phyloP scores from a whole-genome alignment of 805 yeast species.

The Phaffomyces thermotolerans region DNA sequence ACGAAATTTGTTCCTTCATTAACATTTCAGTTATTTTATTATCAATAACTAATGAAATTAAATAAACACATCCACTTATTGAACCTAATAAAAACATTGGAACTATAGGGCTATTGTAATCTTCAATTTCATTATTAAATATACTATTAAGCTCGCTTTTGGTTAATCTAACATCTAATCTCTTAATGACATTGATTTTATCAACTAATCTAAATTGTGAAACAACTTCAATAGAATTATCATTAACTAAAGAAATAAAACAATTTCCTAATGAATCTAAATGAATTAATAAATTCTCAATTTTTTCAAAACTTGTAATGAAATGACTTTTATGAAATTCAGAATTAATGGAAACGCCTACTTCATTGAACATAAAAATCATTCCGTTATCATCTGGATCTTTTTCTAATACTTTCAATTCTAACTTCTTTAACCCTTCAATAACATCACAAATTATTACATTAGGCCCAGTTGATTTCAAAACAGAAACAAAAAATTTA shows the following conservation, averaged over 20 bases:
- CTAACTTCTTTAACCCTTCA: conserved; percentile 7
- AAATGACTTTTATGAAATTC: conserved; percentile 8
- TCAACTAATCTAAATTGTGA: conserved; percentile 18
- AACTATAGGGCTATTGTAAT: conserved; percentile 1
- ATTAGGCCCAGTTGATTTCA: conserved; percentile 17
- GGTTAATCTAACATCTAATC: background rate
- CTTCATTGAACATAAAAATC: conserved; percentile 10
- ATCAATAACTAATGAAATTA: conserved; percentile 13
- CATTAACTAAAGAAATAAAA: conserved; percentile 1
- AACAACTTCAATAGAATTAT: conserved; percentile 1
- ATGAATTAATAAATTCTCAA: conserved; percentile 5
- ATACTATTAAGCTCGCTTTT: conserved; percentile 1
- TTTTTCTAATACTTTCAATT: conserved; percentile 8
- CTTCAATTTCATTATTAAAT: background rate
- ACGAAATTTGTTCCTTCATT: background rate
- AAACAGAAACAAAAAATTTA: background rate
- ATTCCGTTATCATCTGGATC: background rate
- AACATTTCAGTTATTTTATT: conserved; percentile 3
- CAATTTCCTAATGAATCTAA: conserved; percentile 17
- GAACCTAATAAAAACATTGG: conserved; percentile 22
- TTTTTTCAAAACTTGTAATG: conserved; percentile 13
- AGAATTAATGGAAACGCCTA: background rate
- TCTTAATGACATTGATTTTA: conserved; percentile 19
- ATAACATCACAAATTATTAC: conserved; percentile 18
- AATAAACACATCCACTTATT: conserved; percentile 20